phyloP scores from a whole-genome alignment of 129 eudicot species.

The Arctium minus region DNA sequence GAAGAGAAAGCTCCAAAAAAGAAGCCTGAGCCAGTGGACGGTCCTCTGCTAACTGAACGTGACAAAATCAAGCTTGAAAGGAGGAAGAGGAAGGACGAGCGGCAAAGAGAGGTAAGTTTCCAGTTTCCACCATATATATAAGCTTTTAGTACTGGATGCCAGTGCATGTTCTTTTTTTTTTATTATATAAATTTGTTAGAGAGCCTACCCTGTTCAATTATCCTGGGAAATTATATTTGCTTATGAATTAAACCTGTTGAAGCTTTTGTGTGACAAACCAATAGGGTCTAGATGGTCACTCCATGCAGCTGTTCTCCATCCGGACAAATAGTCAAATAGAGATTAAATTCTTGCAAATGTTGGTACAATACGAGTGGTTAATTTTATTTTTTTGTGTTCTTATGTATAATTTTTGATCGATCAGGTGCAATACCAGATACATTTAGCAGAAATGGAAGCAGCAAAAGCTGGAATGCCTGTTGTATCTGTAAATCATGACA shows the following conservation, averaged over 20 bases:
- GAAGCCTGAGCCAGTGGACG: constrained; percentile 89
- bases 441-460: constrained; percentile 95
- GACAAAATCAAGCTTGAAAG: constrained; percentile 94
- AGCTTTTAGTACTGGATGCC: background rate
- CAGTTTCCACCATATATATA: background rate
- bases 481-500: constrained; percentile 75
- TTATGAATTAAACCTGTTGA: background rate
- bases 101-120: constrained; percentile 81
- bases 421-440: constrained; percentile 82
- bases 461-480: constrained; percentile 97
- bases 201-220: background rate
- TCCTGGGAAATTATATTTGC: background rate
- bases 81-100: constrained; percentile 94
- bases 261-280: background rate
- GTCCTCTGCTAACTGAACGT: constrained; percentile 92
- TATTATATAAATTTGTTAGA: background rate
- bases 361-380: constrained; percentile 3
- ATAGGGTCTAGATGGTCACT: constrained; percentile 9
- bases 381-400: constrained; percentile 3
- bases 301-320: background rate
- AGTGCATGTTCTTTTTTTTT: background rate
- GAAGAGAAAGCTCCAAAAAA: constrained; percentile 73
- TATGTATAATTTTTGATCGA: constrained; percentile 5
- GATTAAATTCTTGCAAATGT: background rate
- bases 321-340: background rate